Conservation (phyloP, 495 filamentous ascomycete species). For the Podospora appendiculata region DNA sequence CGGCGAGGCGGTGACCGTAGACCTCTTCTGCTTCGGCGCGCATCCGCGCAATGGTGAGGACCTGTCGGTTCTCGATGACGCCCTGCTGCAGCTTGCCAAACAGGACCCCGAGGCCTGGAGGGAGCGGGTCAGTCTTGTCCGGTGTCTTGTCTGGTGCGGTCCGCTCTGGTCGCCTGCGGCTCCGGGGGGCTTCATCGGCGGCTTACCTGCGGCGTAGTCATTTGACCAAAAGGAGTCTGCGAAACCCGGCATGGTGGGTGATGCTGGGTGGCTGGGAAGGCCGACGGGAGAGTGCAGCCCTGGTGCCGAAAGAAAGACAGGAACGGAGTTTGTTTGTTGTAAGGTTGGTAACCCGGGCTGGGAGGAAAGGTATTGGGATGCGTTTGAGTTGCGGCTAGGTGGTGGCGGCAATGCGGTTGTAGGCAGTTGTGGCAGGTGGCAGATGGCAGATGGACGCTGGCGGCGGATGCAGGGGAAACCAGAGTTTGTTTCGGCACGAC, state of each 20-base stretch:
- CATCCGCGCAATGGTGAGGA: conserved; percentile 84
- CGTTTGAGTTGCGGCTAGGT: background rate
- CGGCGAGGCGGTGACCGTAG: conserved; percentile 73
- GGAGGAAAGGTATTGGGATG: no score
- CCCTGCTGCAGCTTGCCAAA: conserved; percentile 97
- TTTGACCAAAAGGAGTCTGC: conserved; percentile 93
- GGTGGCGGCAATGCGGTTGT: background rate
- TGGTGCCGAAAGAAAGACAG: no score
- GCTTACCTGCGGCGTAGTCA: conserved; percentile 80
- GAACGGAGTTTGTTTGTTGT: background rate
- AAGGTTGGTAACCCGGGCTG: background rate
- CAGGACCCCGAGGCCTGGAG: conserved; percentile 76
- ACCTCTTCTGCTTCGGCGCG: conserved; percentile 92
- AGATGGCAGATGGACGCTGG: background rate
- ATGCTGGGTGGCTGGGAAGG: no score
- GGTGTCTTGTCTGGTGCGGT: no score
- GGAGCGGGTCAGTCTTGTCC: conserved; percentile 1
- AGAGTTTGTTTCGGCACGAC: conserved; percentile 11
- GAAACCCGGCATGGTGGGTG: conserved; percentile 65
- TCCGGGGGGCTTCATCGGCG: background rate
- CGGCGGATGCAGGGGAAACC: conserved; percentile 11
- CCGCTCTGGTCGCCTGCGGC: no score
- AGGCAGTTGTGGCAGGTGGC: background rate
- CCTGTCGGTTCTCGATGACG: conserved; percentile 87
- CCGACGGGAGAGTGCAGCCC: no score